A percentile compares a stretch with the other conserved stretches of the same genome.
Evolutionary conservation across 2,329 filamentous ascomycete species (phyloP).

Genomic region (Aureobasidium melanogenum): DNA sequence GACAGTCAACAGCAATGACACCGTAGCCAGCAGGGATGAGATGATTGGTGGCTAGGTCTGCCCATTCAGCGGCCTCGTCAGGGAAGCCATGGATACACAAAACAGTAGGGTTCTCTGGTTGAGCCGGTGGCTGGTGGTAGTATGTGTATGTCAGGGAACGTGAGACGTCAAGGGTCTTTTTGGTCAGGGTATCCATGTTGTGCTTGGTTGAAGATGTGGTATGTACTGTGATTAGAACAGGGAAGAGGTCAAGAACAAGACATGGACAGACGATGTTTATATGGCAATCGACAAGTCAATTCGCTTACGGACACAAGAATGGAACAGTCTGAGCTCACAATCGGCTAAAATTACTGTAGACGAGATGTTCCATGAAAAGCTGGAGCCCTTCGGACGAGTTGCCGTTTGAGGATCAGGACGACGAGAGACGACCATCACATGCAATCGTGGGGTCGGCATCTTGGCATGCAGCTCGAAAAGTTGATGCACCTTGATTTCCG

Average conservation of each 20-base stretch:
- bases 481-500: not conserved
- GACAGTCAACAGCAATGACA: constrained; percentile 30
- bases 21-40: constrained; percentile 33
- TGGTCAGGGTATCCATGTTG: constrained; percentile 8
- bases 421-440: not conserved
- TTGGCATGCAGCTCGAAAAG: constrained; percentile 3
- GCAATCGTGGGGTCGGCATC: not conserved
- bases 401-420: not conserved
- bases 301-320: not conserved
- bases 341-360: not conserved
- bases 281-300: not conserved
- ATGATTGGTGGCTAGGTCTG: constrained; percentile 29
- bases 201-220: not conserved
- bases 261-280: not conserved
- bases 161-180: constrained; percentile 7
- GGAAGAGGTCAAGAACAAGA: not conserved
- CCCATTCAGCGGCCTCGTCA: constrained; percentile 38
- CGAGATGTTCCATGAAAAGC: not conserved
- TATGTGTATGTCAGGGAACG: constrained; percentile 32
- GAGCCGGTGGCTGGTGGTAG: constrained; percentile 25
- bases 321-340: not conserved
- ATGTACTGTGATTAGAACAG: not conserved
- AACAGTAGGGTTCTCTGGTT: constrained; percentile 26
- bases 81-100: constrained; percentile 43
- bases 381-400: not conserved